phyloP scores from a whole-genome alignment of 495 filamentous ascomycete species.

The Pseudevernia furfuracea region DNA sequence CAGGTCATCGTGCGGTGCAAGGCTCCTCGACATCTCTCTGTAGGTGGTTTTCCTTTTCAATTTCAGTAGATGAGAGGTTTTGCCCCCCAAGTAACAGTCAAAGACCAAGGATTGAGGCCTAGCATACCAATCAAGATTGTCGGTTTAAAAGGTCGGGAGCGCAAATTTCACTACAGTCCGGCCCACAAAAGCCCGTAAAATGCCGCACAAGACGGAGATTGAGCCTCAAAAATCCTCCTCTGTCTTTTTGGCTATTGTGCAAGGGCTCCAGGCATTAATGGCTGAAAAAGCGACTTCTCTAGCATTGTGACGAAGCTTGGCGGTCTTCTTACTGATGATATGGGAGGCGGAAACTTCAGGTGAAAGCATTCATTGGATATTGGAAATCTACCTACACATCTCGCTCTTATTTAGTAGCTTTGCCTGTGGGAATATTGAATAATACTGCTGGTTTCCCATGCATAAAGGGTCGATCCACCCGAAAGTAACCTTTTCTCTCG shows the following conservation, averaged over 20 bases:
- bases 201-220: neutral
- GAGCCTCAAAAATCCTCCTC: neutral
- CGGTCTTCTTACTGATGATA: neutral
- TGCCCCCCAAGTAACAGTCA: neutral
- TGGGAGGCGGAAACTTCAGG: neutral
- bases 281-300: neutral
- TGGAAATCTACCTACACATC: neutral
- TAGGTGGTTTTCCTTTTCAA: too few relatives aligned
- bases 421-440: conserved; percentile 73
- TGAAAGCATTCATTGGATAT: neutral
- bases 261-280: too few relatives aligned
- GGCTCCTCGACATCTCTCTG: neutral
- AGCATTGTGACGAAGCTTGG: neutral
- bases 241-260: neutral
- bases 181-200: neutral
- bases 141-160: too few relatives aligned
- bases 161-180: too few relatives aligned
- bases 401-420: conserved; percentile 32
- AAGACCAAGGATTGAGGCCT: neutral
- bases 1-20: neutral
- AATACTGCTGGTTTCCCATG: conserved; percentile 54
- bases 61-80: too few relatives aligned
- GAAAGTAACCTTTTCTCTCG: conserved; percentile 85
- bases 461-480: conserved; percentile 55
- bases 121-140: neutral